Evolutionary conservation across 2,329 filamentous ascomycete species (phyloP).

Genomic region (Chrysoporthe austroafricana): DNA sequence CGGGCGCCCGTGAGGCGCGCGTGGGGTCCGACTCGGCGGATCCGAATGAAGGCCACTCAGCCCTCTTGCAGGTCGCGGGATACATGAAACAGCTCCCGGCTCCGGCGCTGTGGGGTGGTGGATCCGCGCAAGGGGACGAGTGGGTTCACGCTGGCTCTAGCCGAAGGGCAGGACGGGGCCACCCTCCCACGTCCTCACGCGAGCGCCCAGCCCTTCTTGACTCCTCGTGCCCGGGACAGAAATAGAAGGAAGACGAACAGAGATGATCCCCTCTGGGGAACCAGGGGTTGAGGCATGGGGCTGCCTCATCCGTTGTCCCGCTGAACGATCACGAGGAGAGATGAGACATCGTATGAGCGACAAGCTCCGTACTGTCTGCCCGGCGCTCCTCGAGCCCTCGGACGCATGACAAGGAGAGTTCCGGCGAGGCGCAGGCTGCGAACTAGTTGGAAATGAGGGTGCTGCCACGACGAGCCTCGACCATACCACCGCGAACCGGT

Average conservation of each 20-base stretch:
- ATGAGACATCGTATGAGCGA: too few species aligned
- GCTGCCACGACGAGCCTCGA: not conserved
- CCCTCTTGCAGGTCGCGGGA: not conserved
- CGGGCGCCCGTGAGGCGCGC: not conserved
- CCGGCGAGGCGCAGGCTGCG: not conserved
- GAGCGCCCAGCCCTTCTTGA: not conserved
- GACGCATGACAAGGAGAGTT: not conserved
- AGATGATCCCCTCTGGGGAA: not conserved
- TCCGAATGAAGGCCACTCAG: not conserved
- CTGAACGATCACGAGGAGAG: too few species aligned
- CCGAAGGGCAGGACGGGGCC: not conserved
- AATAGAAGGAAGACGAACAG: not conserved
- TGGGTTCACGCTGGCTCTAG: not conserved
- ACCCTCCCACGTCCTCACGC: not conserved
- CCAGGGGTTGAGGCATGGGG: not conserved
- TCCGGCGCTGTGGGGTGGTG: conserved; percentile 8
- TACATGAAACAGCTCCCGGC: conserved; percentile 10
- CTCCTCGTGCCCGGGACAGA: not conserved
- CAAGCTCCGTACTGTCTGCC: too few species aligned
- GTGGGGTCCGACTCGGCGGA: not conserved
- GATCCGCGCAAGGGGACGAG: not conserved
- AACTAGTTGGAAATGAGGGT: not conserved
- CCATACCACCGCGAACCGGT: not conserved
- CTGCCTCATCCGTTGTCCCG: too few species aligned
- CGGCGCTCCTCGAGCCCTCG: too few species aligned